Evolutionary conservation across 176 grass and related monocot genomes (phyloP).

Genomic region (Pharus latifolius): DNA sequence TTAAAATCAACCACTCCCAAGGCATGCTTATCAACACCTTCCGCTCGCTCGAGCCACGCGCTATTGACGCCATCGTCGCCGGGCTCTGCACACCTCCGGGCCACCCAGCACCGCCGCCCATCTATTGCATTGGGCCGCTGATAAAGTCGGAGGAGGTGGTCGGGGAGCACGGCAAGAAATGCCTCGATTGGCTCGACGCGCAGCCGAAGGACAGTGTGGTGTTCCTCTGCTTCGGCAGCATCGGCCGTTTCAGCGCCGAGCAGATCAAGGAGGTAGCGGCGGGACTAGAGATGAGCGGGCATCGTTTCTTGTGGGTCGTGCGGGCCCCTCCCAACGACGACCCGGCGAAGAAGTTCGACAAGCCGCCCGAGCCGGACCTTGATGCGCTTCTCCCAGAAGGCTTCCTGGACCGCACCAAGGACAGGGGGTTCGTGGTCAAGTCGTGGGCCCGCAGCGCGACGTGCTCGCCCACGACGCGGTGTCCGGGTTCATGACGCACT

Average conservation of each 20-base stretch:
- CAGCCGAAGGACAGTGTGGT: conserved; percentile 18
- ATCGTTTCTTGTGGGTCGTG: conserved; percentile 35
- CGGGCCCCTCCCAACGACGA: neutral
- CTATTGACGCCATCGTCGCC: neutral
- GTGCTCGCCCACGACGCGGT: conserved; percentile 10
- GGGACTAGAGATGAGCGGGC: conserved; percentile 25
- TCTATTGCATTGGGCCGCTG: conserved; percentile 31
- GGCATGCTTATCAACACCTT: conserved; percentile 36
- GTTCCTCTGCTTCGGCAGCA: conserved; percentile 45
- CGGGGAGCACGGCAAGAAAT: conserved; percentile 6
- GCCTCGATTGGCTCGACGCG: conserved; percentile 32
- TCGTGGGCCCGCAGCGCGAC: conserved; percentile 33
- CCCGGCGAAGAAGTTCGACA: too few relatives aligned
- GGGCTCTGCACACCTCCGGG: conserved; percentile 11
- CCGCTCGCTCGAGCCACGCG: conserved; percentile 12
- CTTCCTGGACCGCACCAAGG: conserved; percentile 17
- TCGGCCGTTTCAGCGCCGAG: conserved; percentile 9
- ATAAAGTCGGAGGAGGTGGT: conserved; percentile 7
- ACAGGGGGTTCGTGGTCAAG: conserved; percentile 20
- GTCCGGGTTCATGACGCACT: conserved; percentile 29
- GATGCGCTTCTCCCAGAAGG: neutral
- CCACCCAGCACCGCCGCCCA: neutral
- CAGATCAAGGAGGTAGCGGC: conserved; percentile 32
- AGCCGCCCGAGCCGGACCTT: neutral
- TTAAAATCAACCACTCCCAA: neutral